Conservation (phyloP, 768 basidiomycete species). For the Leucosporidium yakuticum region DNA sequence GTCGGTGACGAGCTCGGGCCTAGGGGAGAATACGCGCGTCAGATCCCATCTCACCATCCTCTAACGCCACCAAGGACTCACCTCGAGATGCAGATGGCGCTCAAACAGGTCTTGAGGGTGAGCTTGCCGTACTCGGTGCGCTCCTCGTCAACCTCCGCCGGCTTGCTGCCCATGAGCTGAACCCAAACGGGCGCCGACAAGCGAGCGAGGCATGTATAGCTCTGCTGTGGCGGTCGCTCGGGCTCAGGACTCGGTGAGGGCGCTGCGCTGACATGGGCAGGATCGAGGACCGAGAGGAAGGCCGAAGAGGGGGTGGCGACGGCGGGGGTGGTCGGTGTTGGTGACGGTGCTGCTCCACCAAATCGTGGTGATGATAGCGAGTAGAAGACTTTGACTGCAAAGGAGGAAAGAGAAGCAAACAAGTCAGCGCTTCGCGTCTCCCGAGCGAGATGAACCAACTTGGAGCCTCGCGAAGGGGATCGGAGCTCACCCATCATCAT, state of each 20-base stretch:
- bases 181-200: constrained; percentile 28
- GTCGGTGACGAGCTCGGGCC: constrained; percentile 33
- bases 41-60: background rate
- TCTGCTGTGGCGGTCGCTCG: background rate
- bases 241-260: background rate
- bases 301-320: background rate
- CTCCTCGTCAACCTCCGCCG: background rate
- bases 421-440: background rate
- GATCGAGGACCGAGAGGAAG: background rate
- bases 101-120: constrained; percentile 33
- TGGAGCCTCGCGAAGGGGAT: background rate
- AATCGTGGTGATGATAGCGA: constrained; percentile 23
- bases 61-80: background rate
- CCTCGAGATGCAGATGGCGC: constrained; percentile 36
- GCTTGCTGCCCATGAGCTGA: constrained; percentile 16
- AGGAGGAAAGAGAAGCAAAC: background rate
- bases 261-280: background rate
- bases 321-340: background rate
- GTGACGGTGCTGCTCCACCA: background rate
- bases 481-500: constrained; percentile 26
- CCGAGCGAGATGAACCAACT: background rate
- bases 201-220: constrained; percentile 27
- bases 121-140: constrained; percentile 25
- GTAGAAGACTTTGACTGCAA: constrained; percentile 35
- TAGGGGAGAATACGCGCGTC: background rate